Evolutionary conservation across 441 rosid genomes (phyloP), one percentile per base, ranked within the genome.

Genomic region (Populus hybrid): DNA sequence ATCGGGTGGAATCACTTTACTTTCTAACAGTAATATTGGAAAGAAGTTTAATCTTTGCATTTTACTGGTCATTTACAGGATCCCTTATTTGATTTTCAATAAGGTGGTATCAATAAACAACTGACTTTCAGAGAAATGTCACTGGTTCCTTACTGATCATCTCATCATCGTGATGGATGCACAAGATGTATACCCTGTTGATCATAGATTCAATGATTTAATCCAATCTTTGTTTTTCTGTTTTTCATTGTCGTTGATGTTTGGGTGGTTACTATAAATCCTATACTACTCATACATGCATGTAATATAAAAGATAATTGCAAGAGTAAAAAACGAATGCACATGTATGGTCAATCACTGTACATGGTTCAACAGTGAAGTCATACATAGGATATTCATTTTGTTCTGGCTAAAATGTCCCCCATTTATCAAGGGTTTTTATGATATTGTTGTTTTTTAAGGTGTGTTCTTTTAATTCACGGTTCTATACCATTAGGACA

Each of bases 51-150:
- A 35, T 33, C 4, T 16, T 14, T 45, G 20, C 56, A 64, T 16
- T 71, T 77, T n/a, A 67, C 28, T 53, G 56, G 38, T 64, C 12
- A 2, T 72, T 61, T 24, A 20, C 65, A 36, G 69, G 45, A 71
- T 67, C 4, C 24, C 16, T 78, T 33, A 16, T 29, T 56, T 45
- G 10, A 50, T 24, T 23, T 40, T 20, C 14, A 26, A 14, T 20
- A 38, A 9, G 18, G 24, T 68, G 45, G 4, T 2, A 10, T 38
- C 14, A 8, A 31, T 12, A 45, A 72, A 42, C 1, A n/a, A 5
- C 23, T 63, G 38, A 14, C 45, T 24, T 53, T 33, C 8, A 31
- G 2, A 66, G 42, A n/a, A 45, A 20, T 21, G n/a, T 1, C 56
- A 45, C 56, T 45, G 20, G 4, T 45, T 45, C 56, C 2, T 4